Percentiles rank a stretch among this genome's conserved stretches.
Conservation (phyloP, 1,284 basidiomycete species). For the Ustilago trichophora region DNA sequence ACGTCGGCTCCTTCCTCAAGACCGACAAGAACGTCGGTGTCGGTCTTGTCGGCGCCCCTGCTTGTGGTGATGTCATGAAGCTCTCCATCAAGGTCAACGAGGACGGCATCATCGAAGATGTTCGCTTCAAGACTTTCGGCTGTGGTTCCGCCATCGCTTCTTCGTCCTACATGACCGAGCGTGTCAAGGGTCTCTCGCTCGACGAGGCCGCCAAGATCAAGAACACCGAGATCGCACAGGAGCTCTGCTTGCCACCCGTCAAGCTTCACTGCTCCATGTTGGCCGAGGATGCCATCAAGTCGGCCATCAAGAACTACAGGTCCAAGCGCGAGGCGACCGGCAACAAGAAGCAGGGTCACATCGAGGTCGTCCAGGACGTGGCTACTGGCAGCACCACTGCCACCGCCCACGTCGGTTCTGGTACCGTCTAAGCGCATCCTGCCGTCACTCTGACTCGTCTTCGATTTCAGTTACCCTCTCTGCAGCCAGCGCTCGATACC, state of each 20-base stretch:
- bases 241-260: constrained; percentile 84
- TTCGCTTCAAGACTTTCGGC: constrained; percentile 80
- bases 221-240: constrained; percentile 99
- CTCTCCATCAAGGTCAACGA: constrained; percentile 98
- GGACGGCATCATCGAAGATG: constrained; percentile 90
- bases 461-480: too few relatives aligned
- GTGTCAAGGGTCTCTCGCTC: constrained; percentile 91
- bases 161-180: constrained; percentile 76
- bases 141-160: constrained; percentile 97
- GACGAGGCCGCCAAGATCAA: constrained; percentile 96
- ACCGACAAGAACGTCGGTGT: constrained; percentile 90
- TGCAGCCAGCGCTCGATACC: too few relatives aligned
- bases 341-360: constrained; percentile 71
- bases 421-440: constrained; percentile 44
- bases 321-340: constrained; percentile 56
- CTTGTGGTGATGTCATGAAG: constrained; percentile 96
- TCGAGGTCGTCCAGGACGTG: constrained; percentile 79
- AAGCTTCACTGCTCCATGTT: constrained; percentile 84
- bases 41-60: constrained; percentile 96
- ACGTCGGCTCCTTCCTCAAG: constrained; percentile 89
- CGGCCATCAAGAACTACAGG: constrained; percentile 66
- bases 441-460: too few relatives aligned
- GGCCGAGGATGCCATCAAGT: constrained; percentile 93
- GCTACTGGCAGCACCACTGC: constrained; percentile 75
- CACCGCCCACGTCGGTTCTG: constrained; percentile 72